Conservation (phyloP, 306 rosid genomes). For the Canavalia gladiata region DNA sequence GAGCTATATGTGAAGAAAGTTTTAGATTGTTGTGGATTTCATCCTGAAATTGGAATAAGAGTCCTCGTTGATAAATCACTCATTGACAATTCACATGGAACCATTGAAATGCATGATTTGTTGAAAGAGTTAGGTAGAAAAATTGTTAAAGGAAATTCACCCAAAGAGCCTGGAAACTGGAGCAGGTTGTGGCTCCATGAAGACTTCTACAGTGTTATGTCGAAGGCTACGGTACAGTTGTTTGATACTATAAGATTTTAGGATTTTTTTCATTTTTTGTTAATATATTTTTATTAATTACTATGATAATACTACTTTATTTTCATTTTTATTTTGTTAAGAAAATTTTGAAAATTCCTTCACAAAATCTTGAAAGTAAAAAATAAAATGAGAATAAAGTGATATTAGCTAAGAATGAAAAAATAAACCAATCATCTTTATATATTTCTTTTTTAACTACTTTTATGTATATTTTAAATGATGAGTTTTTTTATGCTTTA, state of each 20-base stretch:
- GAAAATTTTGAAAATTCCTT: no score
- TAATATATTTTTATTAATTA: neutral
- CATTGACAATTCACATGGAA: fast-evolving
- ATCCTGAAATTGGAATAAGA: slow-evolving; percentile 17
- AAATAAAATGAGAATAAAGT: no score
- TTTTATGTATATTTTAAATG: no score
- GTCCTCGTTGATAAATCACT: slow-evolving; percentile 40
- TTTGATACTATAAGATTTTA: neutral
- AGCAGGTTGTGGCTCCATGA: slow-evolving; percentile 32
- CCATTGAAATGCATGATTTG: neutral
- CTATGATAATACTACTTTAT: no score
- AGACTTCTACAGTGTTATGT: neutral
- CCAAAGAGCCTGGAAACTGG: slow-evolving; percentile 43
- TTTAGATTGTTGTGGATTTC: slow-evolving; percentile 24
- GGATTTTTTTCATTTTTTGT: neutral
- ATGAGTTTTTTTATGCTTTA: neutral
- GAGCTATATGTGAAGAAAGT: neutral
- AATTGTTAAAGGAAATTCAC: slow-evolving; percentile 38
- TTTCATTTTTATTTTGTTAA: no score
- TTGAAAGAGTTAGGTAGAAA: slow-evolving; percentile 26
- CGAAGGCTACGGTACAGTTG: neutral
- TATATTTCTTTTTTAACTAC: no score
- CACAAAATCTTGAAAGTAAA: no score
- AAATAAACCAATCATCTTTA: no score
- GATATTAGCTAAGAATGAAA: no score